Evolutionary conservation across 495 filamentous ascomycete genomes (phyloP).

Genomic region (Daldinia childiae): DNA sequence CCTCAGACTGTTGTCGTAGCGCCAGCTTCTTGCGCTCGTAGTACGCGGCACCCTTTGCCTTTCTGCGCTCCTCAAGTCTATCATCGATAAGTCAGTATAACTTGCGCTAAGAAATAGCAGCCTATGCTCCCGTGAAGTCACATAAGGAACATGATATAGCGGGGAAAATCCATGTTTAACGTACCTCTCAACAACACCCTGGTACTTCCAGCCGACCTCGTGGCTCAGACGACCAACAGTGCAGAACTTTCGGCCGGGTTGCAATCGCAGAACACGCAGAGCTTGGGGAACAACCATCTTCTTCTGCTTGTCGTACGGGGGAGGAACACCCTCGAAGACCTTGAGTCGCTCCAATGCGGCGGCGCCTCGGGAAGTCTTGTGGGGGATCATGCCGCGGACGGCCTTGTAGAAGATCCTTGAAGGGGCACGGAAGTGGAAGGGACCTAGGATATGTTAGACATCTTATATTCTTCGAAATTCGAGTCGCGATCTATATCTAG

Average conservation of each 20-base stretch:
- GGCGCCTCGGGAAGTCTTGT: constrained; percentile 98
- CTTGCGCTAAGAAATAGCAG: background rate
- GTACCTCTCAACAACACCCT: constrained; percentile 96
- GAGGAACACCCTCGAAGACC: constrained; percentile 99
- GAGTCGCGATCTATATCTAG: constrained; percentile 18
- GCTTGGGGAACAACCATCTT: constrained; percentile 98
- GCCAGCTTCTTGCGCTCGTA: constrained; percentile 99
- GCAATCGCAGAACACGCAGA: constrained; percentile 89
- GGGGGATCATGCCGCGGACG: constrained; percentile 99
- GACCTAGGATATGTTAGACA: constrained; percentile 69
- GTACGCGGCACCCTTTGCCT: constrained; percentile 98
- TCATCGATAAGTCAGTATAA: constrained; percentile 51
- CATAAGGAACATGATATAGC: background rate
- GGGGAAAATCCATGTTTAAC: constrained; percentile 50
- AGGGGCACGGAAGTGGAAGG: constrained; percentile 99
- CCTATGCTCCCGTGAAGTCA: background rate
- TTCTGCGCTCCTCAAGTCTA: constrained; percentile 98
- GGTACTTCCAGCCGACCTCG: constrained; percentile 99
- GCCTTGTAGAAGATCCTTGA: constrained; percentile 99
- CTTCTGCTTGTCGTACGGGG: constrained; percentile 99
- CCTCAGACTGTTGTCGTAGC: constrained; percentile 86
- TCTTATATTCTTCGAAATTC: constrained; percentile 1
- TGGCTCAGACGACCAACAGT: constrained; percentile 96
- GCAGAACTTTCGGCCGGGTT: constrained; percentile 99
- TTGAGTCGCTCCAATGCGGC: constrained; percentile 97